phyloP scores from a whole-genome alignment of 495 filamentous ascomycete genomes.

The Pseudoneurospora amorphoporcata region DNA sequence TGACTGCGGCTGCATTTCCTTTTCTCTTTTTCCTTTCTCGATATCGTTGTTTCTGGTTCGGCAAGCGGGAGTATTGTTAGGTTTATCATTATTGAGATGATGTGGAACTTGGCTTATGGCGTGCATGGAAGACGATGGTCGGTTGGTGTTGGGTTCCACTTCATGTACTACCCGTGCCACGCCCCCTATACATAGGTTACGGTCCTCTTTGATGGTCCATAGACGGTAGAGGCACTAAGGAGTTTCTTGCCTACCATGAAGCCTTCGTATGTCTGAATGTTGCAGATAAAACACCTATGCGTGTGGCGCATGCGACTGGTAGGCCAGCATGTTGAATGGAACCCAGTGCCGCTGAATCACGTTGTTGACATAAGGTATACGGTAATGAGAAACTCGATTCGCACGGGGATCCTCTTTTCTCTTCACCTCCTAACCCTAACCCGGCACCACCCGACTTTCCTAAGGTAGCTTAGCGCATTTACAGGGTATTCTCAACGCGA shows the following conservation, averaged over 20 bases:
- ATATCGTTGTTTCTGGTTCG: not conserved
- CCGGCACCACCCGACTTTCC: too few relatives aligned
- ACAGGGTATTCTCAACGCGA: too few relatives aligned
- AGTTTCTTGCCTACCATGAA: not conserved
- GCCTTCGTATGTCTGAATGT: not conserved
- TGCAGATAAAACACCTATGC: not conserved
- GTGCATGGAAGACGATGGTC: not conserved
- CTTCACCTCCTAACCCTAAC: too few relatives aligned
- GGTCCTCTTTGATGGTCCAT: not conserved
- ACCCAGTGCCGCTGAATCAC: not conserved
- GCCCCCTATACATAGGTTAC: not conserved
- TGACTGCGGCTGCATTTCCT: not conserved
- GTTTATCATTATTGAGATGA: not conserved
- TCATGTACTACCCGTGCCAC: too few relatives aligned
- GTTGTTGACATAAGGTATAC: not conserved
- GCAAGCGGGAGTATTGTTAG: not conserved
- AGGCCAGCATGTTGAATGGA: not conserved
- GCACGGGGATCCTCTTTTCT: too few relatives aligned
- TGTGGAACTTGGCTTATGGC: not conserved
- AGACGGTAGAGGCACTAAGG: not conserved
- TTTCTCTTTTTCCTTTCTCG: constrained; percentile 1
- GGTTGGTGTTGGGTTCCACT: not conserved
- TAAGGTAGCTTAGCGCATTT: too few relatives aligned
- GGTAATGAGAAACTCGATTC: too few relatives aligned
- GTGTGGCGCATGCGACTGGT: not conserved